Conservation (phyloP, 306 rosid species). For the Gastrolobium villosum region DNA sequence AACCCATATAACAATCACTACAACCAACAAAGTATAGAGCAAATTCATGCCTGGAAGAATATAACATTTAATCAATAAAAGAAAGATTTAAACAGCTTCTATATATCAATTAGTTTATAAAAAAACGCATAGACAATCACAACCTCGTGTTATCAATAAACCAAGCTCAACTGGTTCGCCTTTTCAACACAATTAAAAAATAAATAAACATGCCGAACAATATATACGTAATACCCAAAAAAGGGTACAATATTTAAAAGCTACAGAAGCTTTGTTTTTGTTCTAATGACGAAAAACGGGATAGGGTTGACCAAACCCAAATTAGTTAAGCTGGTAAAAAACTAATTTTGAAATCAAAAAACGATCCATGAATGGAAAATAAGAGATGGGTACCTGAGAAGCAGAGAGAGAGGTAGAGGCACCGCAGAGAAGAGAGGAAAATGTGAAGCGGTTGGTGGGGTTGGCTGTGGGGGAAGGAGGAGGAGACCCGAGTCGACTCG, state of each 20-base stretch:
- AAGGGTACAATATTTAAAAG: constrained; percentile 10
- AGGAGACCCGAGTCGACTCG: no score
- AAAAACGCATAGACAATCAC: background rate
- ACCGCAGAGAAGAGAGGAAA: constrained; percentile 82
- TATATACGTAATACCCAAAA: no score
- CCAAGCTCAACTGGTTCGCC: constrained; percentile 3
- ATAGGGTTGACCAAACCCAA: constrained; percentile 43
- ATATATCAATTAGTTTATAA: background rate
- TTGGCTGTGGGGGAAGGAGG: no score
- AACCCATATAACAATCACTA: no score
- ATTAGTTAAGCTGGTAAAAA: constrained; percentile 15
- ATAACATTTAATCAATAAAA: background rate
- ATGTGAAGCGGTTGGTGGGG: constrained; percentile 62
- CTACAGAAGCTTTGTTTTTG: background rate
- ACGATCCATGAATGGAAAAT: background rate
- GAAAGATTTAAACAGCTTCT: background rate
- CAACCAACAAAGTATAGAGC: background rate
- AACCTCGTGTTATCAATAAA: background rate
- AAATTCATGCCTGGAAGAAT: background rate
- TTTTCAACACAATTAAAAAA: background rate
- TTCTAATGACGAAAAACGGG: constrained; percentile 5
- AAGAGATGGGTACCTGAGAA: constrained; percentile 59
- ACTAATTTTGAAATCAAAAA: constrained; percentile 37
- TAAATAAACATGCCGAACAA: background rate
- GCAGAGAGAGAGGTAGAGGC: constrained; percentile 74